Conservation (phyloP, 1,284 basidiomycete genomes). For the Erythrobasidium hasegawianum region DNA sequence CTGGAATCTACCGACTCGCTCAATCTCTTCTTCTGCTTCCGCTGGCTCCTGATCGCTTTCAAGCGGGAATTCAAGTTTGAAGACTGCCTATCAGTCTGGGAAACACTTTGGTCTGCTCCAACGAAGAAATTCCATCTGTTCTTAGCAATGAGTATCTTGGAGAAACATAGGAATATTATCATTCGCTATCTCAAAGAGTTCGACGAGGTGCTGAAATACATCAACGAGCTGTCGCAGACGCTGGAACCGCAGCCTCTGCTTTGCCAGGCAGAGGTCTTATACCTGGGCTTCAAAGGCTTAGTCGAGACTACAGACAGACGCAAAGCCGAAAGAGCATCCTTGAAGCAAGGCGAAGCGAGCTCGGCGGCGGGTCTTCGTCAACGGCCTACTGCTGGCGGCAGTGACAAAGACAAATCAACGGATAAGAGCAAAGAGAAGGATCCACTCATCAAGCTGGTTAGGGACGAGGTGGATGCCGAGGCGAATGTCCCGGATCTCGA, state of each 20-base stretch:
- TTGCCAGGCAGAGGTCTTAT: slow-evolving; percentile 88
- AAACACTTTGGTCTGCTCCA: slow-evolving; percentile 85
- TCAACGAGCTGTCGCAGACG: slow-evolving; percentile 57
- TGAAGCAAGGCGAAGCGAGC: background rate
- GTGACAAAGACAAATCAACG: background rate
- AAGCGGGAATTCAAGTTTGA: slow-evolving; percentile 92
- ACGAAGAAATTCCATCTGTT: slow-evolving; percentile 87
- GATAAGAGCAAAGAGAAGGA: slow-evolving; percentile 21
- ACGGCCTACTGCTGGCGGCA: background rate
- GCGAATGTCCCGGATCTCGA: slow-evolving; percentile 31
- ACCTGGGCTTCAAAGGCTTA: slow-evolving; percentile 71
- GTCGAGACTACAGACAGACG: slow-evolving; percentile 36
- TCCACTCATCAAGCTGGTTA: slow-evolving; percentile 28
- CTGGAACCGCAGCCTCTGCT: slow-evolving; percentile 88
- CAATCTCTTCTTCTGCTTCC: slow-evolving; percentile 97
- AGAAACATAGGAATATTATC: slow-evolving; percentile 89
- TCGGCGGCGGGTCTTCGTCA: background rate
- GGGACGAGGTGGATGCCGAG: slow-evolving; percentile 31
- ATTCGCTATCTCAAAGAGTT: slow-evolving; percentile 84
- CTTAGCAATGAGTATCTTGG: slow-evolving; percentile 84
- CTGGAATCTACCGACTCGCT: slow-evolving; percentile 78
- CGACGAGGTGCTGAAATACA: slow-evolving; percentile 64
- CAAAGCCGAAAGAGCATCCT: slow-evolving; percentile 24
- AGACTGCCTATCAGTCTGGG: slow-evolving; percentile 86
- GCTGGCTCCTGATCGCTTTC: slow-evolving; percentile 66